These are phyloP conservation scores for Scheffersomyces parashehatae DNA, from an alignment of 1,139 yeast genomes.

Conservation along the genomic window DNA sequence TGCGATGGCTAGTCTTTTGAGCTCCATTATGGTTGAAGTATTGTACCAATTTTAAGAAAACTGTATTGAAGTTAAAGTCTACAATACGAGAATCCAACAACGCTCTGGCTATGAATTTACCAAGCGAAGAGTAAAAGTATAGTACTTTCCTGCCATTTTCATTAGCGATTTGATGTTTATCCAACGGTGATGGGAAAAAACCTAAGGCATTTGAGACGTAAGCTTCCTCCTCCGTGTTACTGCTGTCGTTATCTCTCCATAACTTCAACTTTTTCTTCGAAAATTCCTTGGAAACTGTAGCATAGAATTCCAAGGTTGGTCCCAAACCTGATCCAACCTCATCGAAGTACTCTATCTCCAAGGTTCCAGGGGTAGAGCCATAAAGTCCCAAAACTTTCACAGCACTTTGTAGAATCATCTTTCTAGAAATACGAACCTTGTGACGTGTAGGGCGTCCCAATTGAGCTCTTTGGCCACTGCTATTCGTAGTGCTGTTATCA, in stretches of 20 bases:
- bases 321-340: conserved; percentile 98
- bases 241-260: conserved; percentile 61
- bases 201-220: conserved; percentile 52
- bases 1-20: conserved; percentile 13
- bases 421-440: conserved; percentile 77
- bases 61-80: conserved; percentile 74
- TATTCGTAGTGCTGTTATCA: conserved; percentile 13
- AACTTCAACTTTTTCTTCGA: conserved; percentile 54
- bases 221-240: conserved; percentile 26
- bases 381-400: conserved; percentile 74
- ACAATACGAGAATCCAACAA: conserved; percentile 82
- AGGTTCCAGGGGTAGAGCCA: conserved; percentile 76
- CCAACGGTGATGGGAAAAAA: conserved; percentile 73
- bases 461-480: conserved; percentile 33
- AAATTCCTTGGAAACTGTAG: conserved; percentile 77
- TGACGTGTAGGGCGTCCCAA: conserved; percentile 80
- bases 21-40: conserved; percentile 20
- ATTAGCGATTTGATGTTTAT: conserved; percentile 22
- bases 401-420: conserved; percentile 73
- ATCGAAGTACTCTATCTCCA: conserved; percentile 86
- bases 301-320: conserved; percentile 91
- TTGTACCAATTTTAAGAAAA: conserved; percentile 59
- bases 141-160: conserved; percentile 48
- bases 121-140: conserved; percentile 64
- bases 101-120: conserved; percentile 85